Percentiles rank a stretch among this genome's conserved stretches.
Conservation (phyloP, 768 basidiomycete genomes). For the Coprinopsis strossmayeri region DNA sequence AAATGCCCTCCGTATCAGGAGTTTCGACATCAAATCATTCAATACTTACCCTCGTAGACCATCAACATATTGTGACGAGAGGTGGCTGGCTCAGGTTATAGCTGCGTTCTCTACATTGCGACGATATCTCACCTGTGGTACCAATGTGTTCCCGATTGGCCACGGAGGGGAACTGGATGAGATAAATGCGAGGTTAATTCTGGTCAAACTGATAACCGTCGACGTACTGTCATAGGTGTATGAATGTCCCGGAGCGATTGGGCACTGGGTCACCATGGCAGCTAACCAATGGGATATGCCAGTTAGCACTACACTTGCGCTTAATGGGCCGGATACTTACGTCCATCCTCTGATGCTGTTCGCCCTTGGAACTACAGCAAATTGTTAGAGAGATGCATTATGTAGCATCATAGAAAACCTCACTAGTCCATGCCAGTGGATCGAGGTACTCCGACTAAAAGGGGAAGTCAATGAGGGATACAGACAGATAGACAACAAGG, state of each 20-base stretch:
- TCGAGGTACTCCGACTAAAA: constrained; percentile 20
- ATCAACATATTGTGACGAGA: constrained; percentile 19
- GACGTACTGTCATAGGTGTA: constrained; percentile 15
- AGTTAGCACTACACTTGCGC: background rate
- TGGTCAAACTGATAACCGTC: background rate
- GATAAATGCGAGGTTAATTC: background rate
- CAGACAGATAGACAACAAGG: background rate
- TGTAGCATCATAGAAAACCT: background rate
- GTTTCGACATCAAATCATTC: constrained; percentile 17
- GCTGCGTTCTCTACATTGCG: constrained; percentile 16
- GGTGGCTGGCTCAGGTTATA: constrained; percentile 12
- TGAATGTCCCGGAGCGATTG: constrained; percentile 15
- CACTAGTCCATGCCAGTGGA: constrained; percentile 30
- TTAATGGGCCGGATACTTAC: constrained; percentile 13
- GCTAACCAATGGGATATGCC: background rate
- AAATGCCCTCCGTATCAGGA: background rate
- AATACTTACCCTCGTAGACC: constrained; percentile 22
- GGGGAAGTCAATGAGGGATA: no score
- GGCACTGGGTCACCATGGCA: constrained; percentile 13
- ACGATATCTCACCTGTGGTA: background rate
- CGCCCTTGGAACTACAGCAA: constrained; percentile 32
- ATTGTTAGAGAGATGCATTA: background rate
- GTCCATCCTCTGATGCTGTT: constrained; percentile 41
- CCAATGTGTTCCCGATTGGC: constrained; percentile 11
- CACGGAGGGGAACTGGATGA: constrained; percentile 13